Evolutionary conservation across 2,329 filamentous ascomycete genomes (phyloP).

Genomic region (Talaromyces marneffei): DNA sequence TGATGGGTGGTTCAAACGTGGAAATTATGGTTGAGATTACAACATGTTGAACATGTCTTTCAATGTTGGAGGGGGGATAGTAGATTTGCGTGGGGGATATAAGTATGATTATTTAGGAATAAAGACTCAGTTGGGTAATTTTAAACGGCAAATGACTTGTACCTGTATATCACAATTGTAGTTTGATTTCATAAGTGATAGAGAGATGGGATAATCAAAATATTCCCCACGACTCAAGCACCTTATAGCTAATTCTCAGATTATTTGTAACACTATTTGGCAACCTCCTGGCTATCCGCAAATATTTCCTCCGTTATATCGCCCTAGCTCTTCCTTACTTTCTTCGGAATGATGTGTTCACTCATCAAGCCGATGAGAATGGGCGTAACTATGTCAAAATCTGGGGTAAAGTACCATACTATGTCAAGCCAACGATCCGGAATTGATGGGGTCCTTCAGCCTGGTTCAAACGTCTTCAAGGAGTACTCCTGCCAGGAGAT

Average conservation of each 20-base stretch:
- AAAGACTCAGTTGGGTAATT: neutral
- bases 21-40: neutral
- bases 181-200: neutral
- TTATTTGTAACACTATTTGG: conserved; percentile 39
- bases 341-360: conserved; percentile 35
- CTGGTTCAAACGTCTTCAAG: conserved; percentile 44
- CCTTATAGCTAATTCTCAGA: neutral
- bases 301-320: conserved; percentile 53
- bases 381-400: conserved; percentile 47
- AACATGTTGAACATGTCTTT: neutral
- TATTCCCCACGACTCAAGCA: neutral
- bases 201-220: neutral
- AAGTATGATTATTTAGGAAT: neutral
- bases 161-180: neutral
- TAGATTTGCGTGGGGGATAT: neutral
- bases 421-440: conserved; percentile 55
- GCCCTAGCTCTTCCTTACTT: conserved; percentile 51
- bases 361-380: conserved; percentile 47
- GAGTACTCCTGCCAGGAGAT: conserved; percentile 45
- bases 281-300: conserved; percentile 48
- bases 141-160: neutral
- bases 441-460: conserved; percentile 57
- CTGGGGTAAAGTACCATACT: conserved; percentile 62
- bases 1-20: neutral
- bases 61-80: neutral